phyloP scores from a whole-genome alignment of 1,284 basidiomycete species.

The Veloboletus limbatus region DNA sequence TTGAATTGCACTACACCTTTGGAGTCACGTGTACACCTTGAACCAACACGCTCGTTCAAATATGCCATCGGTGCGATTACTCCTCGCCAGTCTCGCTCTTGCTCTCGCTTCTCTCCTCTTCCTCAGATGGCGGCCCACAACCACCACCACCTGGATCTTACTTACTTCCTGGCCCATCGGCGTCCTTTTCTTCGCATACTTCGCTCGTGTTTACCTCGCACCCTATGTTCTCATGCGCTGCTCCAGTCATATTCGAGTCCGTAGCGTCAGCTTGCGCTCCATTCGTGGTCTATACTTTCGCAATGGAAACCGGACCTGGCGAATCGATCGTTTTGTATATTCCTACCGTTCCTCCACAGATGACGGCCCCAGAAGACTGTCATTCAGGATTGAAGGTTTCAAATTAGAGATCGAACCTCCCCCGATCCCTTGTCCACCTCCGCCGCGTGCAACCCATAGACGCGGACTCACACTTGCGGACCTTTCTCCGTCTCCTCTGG shows the following conservation, averaged over 20 bases:
- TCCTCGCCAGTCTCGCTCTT: slow-evolving; percentile 17
- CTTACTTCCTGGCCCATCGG: slow-evolving; percentile 32
- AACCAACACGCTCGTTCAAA: background rate
- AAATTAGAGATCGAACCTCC: slow-evolving; percentile 48
- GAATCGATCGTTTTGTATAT: slow-evolving; percentile 65
- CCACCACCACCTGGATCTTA: slow-evolving; percentile 28
- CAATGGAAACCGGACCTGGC: slow-evolving; percentile 49
- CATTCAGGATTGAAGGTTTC: slow-evolving; percentile 59
- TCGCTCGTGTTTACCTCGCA: slow-evolving; percentile 61
- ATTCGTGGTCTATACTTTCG: slow-evolving; percentile 71
- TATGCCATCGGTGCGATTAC: slow-evolving; percentile 14
- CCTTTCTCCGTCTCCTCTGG: slow-evolving; percentile 55
- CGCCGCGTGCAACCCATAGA: slow-evolving; percentile 34
- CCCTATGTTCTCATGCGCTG: slow-evolving; percentile 58
- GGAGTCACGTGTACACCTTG: slow-evolving; percentile 17
- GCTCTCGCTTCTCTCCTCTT: slow-evolving; percentile 10
- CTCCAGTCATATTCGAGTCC: slow-evolving; percentile 60
- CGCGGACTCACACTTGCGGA: slow-evolving; percentile 49
- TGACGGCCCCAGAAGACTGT: slow-evolving; percentile 48
- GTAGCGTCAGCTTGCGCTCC: slow-evolving; percentile 71
- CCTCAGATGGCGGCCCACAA: slow-evolving; percentile 25
- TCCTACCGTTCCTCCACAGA: slow-evolving; percentile 48
- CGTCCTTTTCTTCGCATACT: slow-evolving; percentile 50
- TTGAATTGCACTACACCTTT: too few species aligned
- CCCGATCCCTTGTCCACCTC: slow-evolving; percentile 13